Evolutionary conservation across 331 rosid genomes (phyloP).

Genomic region (Spiraea crenata): DNA sequence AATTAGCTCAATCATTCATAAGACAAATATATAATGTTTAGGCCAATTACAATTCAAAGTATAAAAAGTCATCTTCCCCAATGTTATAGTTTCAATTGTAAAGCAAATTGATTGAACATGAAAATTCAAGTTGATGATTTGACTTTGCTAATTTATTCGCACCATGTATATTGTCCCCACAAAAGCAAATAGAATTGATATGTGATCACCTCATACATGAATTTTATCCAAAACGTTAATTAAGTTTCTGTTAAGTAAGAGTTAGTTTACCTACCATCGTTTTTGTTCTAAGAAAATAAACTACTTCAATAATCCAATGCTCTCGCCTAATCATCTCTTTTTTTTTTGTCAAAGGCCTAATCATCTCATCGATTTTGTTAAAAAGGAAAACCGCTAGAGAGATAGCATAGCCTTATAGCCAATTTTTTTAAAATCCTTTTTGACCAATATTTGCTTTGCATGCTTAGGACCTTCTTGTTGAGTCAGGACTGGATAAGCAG

Average conservation of each 20-base stretch:
- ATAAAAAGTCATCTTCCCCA: neutral
- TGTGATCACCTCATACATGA: too few species aligned
- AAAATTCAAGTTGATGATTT: constrained; percentile 19
- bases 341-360: too few species aligned
- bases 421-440: constrained; percentile 1
- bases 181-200: constrained; percentile 15
- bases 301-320: too few species aligned
- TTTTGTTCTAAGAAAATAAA: too few species aligned
- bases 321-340: too few species aligned
- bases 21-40: neutral
- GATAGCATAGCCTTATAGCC: too few species aligned
- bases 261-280: too few species aligned
- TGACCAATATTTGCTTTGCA: constrained; percentile 28
- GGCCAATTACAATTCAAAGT: neutral
- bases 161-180: constrained; percentile 40
- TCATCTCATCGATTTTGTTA: too few species aligned
- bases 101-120: neutral
- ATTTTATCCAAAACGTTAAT: too few species aligned
- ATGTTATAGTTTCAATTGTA: neutral
- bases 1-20: neutral
- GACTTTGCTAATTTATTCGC: constrained; percentile 45
- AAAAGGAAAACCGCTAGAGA: too few species aligned
- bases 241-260: too few species aligned
- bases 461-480: neutral
- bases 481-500: constrained; percentile 50